phyloP scores from a whole-genome alignment of 2,329 filamentous ascomycete genomes.

The Hymenoscyphus salicellus region DNA sequence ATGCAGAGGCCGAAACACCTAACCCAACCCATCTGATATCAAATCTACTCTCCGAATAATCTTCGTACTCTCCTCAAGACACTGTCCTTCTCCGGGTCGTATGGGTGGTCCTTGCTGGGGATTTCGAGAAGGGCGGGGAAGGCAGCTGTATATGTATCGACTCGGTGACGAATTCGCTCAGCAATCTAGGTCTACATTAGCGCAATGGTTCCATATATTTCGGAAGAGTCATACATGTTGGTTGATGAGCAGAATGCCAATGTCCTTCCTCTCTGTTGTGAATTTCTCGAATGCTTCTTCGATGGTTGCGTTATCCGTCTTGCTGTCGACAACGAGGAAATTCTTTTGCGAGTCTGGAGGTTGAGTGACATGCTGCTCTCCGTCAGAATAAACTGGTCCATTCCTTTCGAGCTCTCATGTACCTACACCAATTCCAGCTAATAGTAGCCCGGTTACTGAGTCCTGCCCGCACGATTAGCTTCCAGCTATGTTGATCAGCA shows the following conservation, averaged over 20 bases:
- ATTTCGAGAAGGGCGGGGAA: conserved; percentile 98
- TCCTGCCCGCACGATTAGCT: conserved; percentile 57
- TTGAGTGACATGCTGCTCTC: conserved; percentile 75
- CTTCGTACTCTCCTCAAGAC: conserved; percentile 83
- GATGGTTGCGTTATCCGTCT: conserved; percentile 85
- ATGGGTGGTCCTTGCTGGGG: conserved; percentile 97
- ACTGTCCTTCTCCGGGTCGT: conserved; percentile 98
- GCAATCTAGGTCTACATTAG: conserved; percentile 62
- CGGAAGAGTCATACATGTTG: conserved; percentile 69
- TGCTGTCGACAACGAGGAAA: conserved; percentile 92
- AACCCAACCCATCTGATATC: neutral
- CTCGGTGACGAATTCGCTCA: conserved; percentile 84
- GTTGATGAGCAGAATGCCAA: conserved; percentile 94
- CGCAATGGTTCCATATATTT: neutral
- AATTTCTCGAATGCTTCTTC: conserved; percentile 88
- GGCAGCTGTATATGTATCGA: conserved; percentile 88
- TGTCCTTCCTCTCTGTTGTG: conserved; percentile 87
- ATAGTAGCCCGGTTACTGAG: conserved; percentile 90
- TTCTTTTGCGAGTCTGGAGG: conserved; percentile 92
- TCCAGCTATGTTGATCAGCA: neutral
- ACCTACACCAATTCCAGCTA: conserved; percentile 89
- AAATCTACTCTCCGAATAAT: conserved; percentile 64
- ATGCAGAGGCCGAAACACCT: neutral
- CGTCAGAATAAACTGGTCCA: neutral
- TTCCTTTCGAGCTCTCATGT: neutral